Evolutionary conservation across 139 green algal species (phyloP).

Genomic region (Eudorina sp.): DNA sequence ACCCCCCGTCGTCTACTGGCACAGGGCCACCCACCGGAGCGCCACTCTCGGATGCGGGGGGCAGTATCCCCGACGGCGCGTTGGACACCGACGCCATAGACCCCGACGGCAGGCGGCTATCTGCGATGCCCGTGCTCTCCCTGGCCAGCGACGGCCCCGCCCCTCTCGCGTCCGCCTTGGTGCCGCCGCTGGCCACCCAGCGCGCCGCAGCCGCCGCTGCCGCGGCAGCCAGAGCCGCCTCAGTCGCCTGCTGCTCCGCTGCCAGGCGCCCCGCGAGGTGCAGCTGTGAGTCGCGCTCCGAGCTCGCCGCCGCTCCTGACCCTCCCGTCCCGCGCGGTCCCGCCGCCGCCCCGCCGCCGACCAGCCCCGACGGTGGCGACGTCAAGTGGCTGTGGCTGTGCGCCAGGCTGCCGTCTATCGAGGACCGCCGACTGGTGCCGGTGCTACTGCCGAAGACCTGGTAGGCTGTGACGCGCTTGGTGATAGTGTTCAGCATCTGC

Average conservation of each 20-base stretch:
- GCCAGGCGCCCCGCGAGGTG: neutral
- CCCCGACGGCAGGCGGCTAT: neutral
- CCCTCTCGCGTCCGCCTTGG: neutral
- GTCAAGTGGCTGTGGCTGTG: neutral
- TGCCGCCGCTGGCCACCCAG: neutral
- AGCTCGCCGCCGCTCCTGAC: neutral
- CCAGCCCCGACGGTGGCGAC: neutral
- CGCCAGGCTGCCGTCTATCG: slow-evolving; percentile 15
- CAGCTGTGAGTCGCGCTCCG: neutral
- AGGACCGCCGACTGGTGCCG: slow-evolving; percentile 15
- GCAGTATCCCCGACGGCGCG: neutral
- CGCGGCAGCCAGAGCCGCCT: slow-evolving; percentile 1
- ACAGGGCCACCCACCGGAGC: neutral
- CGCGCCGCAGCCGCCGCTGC: neutral
- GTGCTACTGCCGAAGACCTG: slow-evolving; percentile 33
- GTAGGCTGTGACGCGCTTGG: slow-evolving; percentile 82
- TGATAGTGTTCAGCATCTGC: slow-evolving; percentile 90
- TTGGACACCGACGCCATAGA: neutral
- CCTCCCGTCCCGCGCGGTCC: no score
- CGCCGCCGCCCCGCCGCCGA: neutral
- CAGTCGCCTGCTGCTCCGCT: slow-evolving; percentile 18
- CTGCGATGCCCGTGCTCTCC: neutral
- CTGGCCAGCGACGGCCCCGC: neutral
- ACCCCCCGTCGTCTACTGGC: neutral
- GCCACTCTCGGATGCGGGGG: neutral